Base-by-base conservation (phyloP, 2,329 filamentous ascomycete species). In the Colletotrichum sp. region DNA sequence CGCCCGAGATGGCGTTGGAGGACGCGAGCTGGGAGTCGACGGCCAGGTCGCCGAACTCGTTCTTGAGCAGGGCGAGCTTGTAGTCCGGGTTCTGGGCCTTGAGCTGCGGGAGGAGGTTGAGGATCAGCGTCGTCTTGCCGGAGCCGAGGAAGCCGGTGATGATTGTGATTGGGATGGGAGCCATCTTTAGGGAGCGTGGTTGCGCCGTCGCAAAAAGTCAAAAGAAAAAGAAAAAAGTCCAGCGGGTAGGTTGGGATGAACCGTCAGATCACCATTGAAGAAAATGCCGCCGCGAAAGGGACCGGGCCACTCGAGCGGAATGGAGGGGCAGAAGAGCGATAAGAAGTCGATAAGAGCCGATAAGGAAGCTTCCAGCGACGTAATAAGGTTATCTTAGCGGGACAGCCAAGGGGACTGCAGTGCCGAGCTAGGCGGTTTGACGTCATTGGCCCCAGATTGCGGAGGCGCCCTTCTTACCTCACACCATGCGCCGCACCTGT, bases 121-220 rank as follows among this genome's bases (percentile, higher is more conserved):
- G 93, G 78, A 99, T 96, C 75, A 99, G 90, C 3, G 97, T 99
- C 3, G 97, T 99, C 87, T 99, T 99, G 75, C 97, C 97, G 10
- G 95, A 96, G 82, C 97, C 97, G 18, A 99, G 92, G 86, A 99
- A 99, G 83, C 97, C 97, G 7, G 97, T 99, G 69, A 99, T 89
- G 82, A 99, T 98, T 63, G 96, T 99, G 83, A 98, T 94, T 6
- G 96, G 96, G 79, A 96, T 97, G 2, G 94, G 92, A 9, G 91
- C 85, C 91, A 93, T 93, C 44, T 21, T 52, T 52, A 52, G 44
- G n/a, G 44, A 21, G 44, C 44, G 44, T 52, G 44, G 66, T 69
- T 81, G 28, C 28, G 57, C 34, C 28, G n/a, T 21, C n/a, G 9
- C 7, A 16, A 26, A 26, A 44, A 62, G 34, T 16, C 34, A n/a